phyloP scores from a whole-genome alignment of 306 rosid species.

The Ziziphus jujuba region DNA sequence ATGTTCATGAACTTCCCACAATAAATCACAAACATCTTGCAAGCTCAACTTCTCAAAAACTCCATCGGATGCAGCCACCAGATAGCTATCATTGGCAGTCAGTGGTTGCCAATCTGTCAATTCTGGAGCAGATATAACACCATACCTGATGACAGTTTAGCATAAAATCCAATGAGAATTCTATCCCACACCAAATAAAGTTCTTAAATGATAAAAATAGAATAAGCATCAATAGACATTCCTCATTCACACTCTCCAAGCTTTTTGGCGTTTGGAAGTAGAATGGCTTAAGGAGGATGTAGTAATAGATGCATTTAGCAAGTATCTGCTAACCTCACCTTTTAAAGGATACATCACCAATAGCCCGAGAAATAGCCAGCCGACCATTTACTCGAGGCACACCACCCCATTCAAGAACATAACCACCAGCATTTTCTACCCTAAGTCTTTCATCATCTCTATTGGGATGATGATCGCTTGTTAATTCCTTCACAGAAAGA shows the following conservation, averaged over 20 bases:
- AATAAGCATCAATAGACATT: background rate
- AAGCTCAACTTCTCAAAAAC: constrained; percentile 79
- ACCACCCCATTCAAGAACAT: constrained; percentile 82
- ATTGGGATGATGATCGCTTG: constrained; percentile 93
- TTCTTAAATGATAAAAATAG: background rate
- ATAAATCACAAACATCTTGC: constrained; percentile 91
- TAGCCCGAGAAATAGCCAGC: constrained; percentile 86
- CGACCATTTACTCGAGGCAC: constrained; percentile 88
- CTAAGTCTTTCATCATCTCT: constrained; percentile 85
- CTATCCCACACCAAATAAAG: background rate
- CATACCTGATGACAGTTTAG: constrained; percentile 55
- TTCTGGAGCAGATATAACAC: constrained; percentile 91
- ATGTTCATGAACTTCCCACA: constrained; percentile 64
- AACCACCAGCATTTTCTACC: constrained; percentile 97
- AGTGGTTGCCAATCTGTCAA: constrained; percentile 92
- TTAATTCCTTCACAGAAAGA: constrained; percentile 81
- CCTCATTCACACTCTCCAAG: background rate
- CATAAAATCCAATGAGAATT: constrained; percentile 22
- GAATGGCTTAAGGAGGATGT: background rate
- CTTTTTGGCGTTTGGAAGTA: background rate
- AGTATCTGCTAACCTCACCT: constrained; percentile 49
- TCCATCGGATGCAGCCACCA: constrained; percentile 96
- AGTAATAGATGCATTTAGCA: background rate
- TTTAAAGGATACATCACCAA: constrained; percentile 81
- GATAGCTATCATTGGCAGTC: constrained; percentile 80